Evolutionary conservation across 2,329 filamentous ascomycete genomes (phyloP), one percentile per base, ranked within the genome.

Genomic region (Myriosclerotinia duriaeana): DNA sequence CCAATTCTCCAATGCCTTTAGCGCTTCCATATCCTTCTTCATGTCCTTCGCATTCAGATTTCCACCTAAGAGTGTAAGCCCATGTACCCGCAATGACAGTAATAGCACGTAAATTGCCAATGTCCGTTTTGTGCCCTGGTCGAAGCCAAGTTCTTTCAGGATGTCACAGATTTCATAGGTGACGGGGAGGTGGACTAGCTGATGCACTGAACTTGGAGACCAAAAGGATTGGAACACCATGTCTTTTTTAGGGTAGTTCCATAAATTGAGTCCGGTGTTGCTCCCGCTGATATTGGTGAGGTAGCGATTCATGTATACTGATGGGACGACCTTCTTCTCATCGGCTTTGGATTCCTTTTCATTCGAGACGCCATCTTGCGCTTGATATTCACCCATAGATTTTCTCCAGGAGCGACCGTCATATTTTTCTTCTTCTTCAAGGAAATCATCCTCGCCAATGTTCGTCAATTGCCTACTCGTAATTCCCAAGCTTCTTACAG

Each of bases 401-500:
- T 34, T 4, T 34, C 6, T 34, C 30, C 30, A 34, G 30, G 30
- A 5, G 30, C 6, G 30, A 34, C 30, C 30, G 4, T 4, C 6
- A 34, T 34, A 7, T 58, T 58, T 9, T 15, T 20, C n/a, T 26
- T 26, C n/a, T 50, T 5, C n/a, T 11, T 5, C 14, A 22, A 22
- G 17, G 2, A 17, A 26, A 44, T 78, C 79, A 22, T 78, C 72
- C 1, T 79, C 73, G 67, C 82, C 80, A 0, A 93, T 78, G 5
- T 78, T 77, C 63, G 82, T 75, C 0, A 95, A 80, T 1, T 85
- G 77, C 0, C 80, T 84, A 76, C 95, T 95, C 64, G 89, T 92
- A 65, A 95, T 88, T 52, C 92, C 92, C 9, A 95, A 80, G 40
- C 85, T 81, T 52, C 86, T 86, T 69, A 93, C 86, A 26, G 73